Evolutionary conservation across 805 yeast species (phyloP).

Genomic region (Metschnikowia rubicola): DNA sequence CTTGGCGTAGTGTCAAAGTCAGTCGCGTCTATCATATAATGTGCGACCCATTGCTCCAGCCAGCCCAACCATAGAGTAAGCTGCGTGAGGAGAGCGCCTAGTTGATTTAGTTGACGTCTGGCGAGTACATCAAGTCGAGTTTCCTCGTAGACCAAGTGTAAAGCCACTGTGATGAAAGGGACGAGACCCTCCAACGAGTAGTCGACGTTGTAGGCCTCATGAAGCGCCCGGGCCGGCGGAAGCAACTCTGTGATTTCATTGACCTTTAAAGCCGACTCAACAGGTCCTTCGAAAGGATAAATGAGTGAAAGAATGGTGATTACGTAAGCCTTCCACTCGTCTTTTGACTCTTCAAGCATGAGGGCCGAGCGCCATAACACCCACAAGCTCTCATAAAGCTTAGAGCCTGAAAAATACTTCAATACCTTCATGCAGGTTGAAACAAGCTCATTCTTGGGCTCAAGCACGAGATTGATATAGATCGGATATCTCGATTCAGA

Average conservation of each 20-base stretch:
- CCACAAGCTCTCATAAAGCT: slow-evolving; percentile 56
- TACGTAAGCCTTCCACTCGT: slow-evolving; percentile 62
- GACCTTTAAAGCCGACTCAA: background rate
- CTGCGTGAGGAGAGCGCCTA: slow-evolving; percentile 59
- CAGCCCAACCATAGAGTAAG: slow-evolving; percentile 69
- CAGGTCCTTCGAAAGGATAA: slow-evolving; percentile 40
- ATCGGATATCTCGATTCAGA: slow-evolving; percentile 20
- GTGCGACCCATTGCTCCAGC: slow-evolving; percentile 61
- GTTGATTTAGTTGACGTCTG: slow-evolving; percentile 26
- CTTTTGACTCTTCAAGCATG: slow-evolving; percentile 35
- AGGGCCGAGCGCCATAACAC: slow-evolving; percentile 59
- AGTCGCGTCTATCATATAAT: slow-evolving; percentile 42
- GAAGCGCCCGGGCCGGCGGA: slow-evolving; percentile 29
- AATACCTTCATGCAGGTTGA: slow-evolving; percentile 46
- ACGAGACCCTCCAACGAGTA: slow-evolving; percentile 50
- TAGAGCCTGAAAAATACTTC: slow-evolving; percentile 54
- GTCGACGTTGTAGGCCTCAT: slow-evolving; percentile 25
- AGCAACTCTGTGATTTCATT: slow-evolving; percentile 32
- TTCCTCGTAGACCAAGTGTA: slow-evolving; percentile 82
- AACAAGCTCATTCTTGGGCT: slow-evolving; percentile 46
- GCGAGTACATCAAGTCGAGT: slow-evolving; percentile 52
- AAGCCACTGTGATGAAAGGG: slow-evolving; percentile 60
- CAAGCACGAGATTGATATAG: slow-evolving; percentile 34
- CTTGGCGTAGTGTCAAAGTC: slow-evolving; percentile 38
- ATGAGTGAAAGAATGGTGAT: slow-evolving; percentile 48